phyloP scores from a whole-genome alignment of 129 eudicot species.

The Daucus carota region DNA sequence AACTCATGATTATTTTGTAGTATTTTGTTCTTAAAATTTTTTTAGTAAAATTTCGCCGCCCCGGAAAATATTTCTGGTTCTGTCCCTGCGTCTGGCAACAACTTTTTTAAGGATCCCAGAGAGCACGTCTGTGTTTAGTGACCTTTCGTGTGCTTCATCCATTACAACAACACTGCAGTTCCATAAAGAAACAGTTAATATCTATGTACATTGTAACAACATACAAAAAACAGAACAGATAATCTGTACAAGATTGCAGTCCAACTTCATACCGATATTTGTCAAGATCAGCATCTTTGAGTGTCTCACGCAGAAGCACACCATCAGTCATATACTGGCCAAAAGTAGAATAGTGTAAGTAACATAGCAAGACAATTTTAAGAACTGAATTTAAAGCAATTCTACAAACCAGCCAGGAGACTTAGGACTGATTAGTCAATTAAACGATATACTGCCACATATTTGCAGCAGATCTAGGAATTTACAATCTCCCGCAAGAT shows the following conservation, averaged over 20 bases:
- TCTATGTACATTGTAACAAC: neutral
- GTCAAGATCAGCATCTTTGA: conserved; percentile 69
- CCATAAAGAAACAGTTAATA: neutral
- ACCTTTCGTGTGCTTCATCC: conserved; percentile 82
- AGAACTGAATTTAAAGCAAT: neutral
- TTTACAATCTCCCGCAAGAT: too few relatives aligned
- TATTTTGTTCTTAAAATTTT: too few relatives aligned
- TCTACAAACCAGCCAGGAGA: neutral
- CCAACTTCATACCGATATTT: conserved; percentile 47
- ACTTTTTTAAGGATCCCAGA: conserved; percentile 67
- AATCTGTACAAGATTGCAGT: neutral
- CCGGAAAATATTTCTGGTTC: too few relatives aligned
- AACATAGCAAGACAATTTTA: conserved; percentile 1
- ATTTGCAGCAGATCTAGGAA: neutral
- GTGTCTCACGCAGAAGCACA: conserved; percentile 63
- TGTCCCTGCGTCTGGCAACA: too few relatives aligned
- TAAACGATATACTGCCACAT: neutral
- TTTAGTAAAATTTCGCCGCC: too few relatives aligned
- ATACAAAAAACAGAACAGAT: neutral
- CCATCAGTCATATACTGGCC: conserved; percentile 75
- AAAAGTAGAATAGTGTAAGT: conserved; percentile 5
- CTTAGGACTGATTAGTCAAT: too few relatives aligned
- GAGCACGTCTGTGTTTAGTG: conserved; percentile 57
- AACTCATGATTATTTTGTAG: too few relatives aligned
- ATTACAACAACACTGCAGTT: conserved; percentile 53